phyloP scores from a whole-genome alignment of 805 yeast genomes.

The Schwanniomyces pseudopolymorphus region DNA sequence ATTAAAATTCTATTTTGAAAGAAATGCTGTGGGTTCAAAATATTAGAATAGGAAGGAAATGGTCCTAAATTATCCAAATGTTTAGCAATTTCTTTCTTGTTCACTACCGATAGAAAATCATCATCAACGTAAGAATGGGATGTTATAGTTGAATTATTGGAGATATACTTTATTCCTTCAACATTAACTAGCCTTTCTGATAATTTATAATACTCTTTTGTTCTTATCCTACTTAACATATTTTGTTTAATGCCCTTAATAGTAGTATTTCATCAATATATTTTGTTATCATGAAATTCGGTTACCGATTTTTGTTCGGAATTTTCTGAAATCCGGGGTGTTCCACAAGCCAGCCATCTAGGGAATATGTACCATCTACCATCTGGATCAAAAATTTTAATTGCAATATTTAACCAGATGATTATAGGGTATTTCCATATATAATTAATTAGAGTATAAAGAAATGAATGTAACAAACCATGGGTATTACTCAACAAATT shows the following conservation, averaged over 20 bases:
- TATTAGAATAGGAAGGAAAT: slow-evolving; percentile 40
- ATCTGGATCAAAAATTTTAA: neutral
- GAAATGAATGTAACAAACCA: slow-evolving; percentile 40
- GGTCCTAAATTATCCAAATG: slow-evolving; percentile 39
- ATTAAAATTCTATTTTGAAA: slow-evolving; percentile 75
- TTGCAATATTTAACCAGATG: neutral
- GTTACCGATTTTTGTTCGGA: neutral
- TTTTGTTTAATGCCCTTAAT: neutral
- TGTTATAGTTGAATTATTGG: slow-evolving; percentile 16
- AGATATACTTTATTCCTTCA: neutral
- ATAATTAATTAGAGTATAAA: neutral
- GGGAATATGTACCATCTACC: neutral
- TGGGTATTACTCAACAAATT: slow-evolving; percentile 40
- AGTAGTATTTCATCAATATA: neutral
- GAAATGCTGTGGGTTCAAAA: slow-evolving; percentile 67
- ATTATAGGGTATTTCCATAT: neutral
- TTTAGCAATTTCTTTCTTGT: slow-evolving; percentile 14
- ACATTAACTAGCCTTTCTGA: neutral
- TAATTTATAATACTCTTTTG: neutral
- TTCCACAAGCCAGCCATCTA: slow-evolving; percentile 3
- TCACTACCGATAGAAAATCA: slow-evolving; percentile 33
- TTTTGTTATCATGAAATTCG: neutral
- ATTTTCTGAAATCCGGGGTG: neutral
- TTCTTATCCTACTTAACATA: neutral
- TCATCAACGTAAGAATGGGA: slow-evolving; percentile 31